phyloP scores from a whole-genome alignment of 2,329 filamentous ascomycete genomes.

The Lachnellula occidentalis region DNA sequence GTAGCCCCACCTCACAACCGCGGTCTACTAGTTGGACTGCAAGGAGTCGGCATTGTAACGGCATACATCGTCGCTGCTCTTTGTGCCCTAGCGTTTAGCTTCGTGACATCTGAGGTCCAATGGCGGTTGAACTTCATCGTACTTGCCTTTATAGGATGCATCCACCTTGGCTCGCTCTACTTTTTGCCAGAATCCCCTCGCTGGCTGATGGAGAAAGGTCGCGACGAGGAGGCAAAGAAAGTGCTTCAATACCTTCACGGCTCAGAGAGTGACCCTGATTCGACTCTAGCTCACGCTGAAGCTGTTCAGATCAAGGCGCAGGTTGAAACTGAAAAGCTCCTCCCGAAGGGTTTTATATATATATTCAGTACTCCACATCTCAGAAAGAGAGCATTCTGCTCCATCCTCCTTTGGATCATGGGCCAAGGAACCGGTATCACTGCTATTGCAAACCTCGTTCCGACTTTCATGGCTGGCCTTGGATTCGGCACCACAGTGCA shows the following conservation, averaged over 20 bases:
- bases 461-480: slow-evolving; percentile 29
- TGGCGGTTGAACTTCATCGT: slow-evolving; percentile 27
- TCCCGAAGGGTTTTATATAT: slow-evolving; percentile 26
- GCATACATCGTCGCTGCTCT: slow-evolving; percentile 23
- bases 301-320: slow-evolving; percentile 28
- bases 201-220: slow-evolving; percentile 60
- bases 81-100: slow-evolving; percentile 20
- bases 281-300: slow-evolving; percentile 25
- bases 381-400: slow-evolving; percentile 27
- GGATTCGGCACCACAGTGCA: slow-evolving; percentile 28
- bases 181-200: slow-evolving; percentile 64
- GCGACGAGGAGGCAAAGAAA: slow-evolving; percentile 48
- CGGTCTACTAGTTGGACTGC: slow-evolving; percentile 28
- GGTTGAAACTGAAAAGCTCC: slow-evolving; percentile 16
- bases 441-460: slow-evolving; percentile 29
- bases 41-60: slow-evolving; percentile 28
- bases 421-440: slow-evolving; percentile 29
- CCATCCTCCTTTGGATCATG: slow-evolving; percentile 29
- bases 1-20: slow-evolving; percentile 27
- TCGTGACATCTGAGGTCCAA: slow-evolving; percentile 21
- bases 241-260: slow-evolving; percentile 46
- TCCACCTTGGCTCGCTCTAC: slow-evolving; percentile 15
- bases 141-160: slow-evolving; percentile 12
- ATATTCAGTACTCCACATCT: slow-evolving; percentile 27
- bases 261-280: slow-evolving; percentile 1